phyloP scores from a whole-genome alignment of 2,329 filamentous ascomycete species.

The Colletotrichum scovillei region DNA sequence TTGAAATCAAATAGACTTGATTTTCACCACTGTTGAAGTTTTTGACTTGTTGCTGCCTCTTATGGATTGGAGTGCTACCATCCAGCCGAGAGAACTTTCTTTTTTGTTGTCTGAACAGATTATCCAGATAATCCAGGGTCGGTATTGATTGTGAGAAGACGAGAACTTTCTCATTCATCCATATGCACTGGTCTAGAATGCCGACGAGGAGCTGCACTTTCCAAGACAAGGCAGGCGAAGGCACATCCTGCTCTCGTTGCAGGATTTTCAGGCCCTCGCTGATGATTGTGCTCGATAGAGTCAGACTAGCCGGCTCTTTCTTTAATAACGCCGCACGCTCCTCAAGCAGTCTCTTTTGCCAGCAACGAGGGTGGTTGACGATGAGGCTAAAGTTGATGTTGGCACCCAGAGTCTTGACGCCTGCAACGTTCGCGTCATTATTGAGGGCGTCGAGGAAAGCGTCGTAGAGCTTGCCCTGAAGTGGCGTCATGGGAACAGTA shows the following conservation, averaged over 20 bases:
- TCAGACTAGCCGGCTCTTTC: conserved; percentile 21
- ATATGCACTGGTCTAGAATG: conserved; percentile 75
- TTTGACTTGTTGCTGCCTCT: conserved; percentile 73
- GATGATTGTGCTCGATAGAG: conserved; percentile 15
- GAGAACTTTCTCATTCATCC: conserved; percentile 77
- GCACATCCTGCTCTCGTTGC: conserved; percentile 49
- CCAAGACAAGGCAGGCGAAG: conserved; percentile 67
- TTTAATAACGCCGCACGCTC: conserved; percentile 1
- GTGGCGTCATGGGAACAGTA: conserved; percentile 73
- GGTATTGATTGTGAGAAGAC: conserved; percentile 81
- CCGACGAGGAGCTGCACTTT: conserved; percentile 75
- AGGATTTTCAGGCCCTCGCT: conserved; percentile 49
- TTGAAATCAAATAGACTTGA: conserved; percentile 84
- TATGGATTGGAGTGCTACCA: conserved; percentile 66
- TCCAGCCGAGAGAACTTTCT: conserved; percentile 72
- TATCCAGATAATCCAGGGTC: conserved; percentile 76
- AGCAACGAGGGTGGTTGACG: conserved; percentile 64
- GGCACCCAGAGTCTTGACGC: conserved; percentile 47
- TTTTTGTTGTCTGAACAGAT: conserved; percentile 61
- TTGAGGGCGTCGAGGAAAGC: conserved; percentile 49
- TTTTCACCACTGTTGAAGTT: conserved; percentile 71
- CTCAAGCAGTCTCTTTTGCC: conserved; percentile 50
- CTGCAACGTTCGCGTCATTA: conserved; percentile 6
- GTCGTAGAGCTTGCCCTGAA: conserved; percentile 74
- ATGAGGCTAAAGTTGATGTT: conserved; percentile 57